These are phyloP conservation scores for Erodium chrysanthum DNA, from an alignment of 441 rosid genomes.

Conservation along the genomic window DNA sequence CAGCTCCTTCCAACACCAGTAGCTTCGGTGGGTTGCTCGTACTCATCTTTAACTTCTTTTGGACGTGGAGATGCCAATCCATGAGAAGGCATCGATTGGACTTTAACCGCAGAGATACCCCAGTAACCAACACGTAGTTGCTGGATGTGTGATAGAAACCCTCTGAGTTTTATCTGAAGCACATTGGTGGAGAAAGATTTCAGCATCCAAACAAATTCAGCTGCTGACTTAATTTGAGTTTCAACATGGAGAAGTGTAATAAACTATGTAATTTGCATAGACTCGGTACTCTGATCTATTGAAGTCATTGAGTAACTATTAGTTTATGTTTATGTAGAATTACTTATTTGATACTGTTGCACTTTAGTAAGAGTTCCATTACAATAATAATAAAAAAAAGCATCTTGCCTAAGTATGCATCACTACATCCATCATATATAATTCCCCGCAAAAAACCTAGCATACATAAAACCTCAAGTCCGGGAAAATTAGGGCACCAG, in stretches of 20 bases:
- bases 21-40: conserved; percentile 87
- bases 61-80: conserved; percentile 40
- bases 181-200: conserved; percentile 18
- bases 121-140: conserved; percentile 87
- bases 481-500: background rate
- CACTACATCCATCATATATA: background rate
- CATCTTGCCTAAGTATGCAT: background rate
- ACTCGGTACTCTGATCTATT: background rate
- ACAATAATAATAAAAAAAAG: background rate
- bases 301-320: background rate
- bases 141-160: conserved; percentile 83
- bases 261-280: background rate
- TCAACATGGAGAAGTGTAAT: conserved; percentile 12
- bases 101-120: conserved; percentile 73
- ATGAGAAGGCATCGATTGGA: conserved; percentile 45
- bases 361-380: background rate
- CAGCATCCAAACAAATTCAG: conserved; percentile 4
- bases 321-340: background rate
- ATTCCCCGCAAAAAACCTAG: background rate
- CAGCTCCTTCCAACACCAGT: conserved; percentile 94
- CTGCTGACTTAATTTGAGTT: conserved; percentile 3
- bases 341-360: background rate
- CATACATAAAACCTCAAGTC: background rate
- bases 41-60: conserved; percentile 60
- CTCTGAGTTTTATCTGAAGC: conserved; percentile 86